Base-by-base conservation (phyloP, 2,329 filamentous ascomycete species). In the Pyrenophora seminiperda region DNA sequence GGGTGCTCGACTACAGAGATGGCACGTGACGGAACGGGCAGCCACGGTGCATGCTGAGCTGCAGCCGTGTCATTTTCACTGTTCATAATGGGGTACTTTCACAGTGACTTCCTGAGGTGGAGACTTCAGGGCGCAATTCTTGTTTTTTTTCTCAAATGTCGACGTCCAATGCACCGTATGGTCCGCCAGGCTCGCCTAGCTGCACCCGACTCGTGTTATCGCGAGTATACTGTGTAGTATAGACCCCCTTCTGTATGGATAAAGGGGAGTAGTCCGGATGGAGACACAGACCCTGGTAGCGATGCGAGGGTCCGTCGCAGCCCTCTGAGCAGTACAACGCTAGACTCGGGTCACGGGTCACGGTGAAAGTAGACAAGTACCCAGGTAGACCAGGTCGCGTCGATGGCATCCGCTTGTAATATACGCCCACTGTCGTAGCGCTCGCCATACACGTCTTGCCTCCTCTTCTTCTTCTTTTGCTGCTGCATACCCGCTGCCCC, bases 1-100 rank as follows among this genome's bases (percentile, higher is more conserved):
- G 86, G 86, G 72, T 89, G 86, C 65, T 89, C 86, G 38, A 89
- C 77, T 53, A 79, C 80, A 45, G 86, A 77, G 39, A 88, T 75
- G 42, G 78, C 75, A 53, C 78, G 75, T 30, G 72, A 60, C 2
- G 83, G 81, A 31, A 88, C 75, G 7, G 65, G 52, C 63, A 81
- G 81, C 66, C 76, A 78, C 1, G 81, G 78, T 24, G 66, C 65
- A 22, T 42, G 49, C 46, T 54, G 43, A 27, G 38, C 46, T 44
- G 37, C 38, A 49, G 24, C 38, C 32, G 49, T 48, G 46, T 50
- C 39, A 40, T 46, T 5, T 41, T 52, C 49, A 52, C 46, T 45
- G 47, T 38, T 53, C 59, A 57, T 56, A 54, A 4, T 27, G 24
- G 10, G 7, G 9, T 13, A 10, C 9, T 27, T 27, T 27, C 24